Evolutionary conservation across 441 rosid genomes (phyloP).

Genomic region (Brassica hybrid): DNA sequence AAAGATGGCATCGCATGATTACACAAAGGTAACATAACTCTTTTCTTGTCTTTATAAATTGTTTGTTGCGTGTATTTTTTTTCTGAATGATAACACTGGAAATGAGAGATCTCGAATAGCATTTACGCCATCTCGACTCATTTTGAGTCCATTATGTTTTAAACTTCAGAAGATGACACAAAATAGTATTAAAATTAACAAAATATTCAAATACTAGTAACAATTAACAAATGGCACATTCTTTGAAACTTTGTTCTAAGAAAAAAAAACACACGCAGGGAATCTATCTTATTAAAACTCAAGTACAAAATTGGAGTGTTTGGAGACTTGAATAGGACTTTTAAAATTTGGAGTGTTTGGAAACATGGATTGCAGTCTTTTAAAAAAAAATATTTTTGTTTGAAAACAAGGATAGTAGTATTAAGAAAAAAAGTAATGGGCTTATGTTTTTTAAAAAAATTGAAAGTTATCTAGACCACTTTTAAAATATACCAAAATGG

Average conservation of each 20-base stretch:
- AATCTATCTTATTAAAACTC: too few species aligned
- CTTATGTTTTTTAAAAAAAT: too few species aligned
- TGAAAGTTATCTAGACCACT: too few species aligned
- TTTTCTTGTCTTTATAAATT: background rate
- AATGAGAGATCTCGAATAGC: background rate
- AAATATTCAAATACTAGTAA: background rate
- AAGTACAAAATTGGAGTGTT: too few species aligned
- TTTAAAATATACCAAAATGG: too few species aligned
- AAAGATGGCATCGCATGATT: conserved; percentile 30
- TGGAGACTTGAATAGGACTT: too few species aligned
- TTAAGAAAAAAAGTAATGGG: too few species aligned
- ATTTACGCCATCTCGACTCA: background rate
- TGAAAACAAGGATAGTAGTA: too few species aligned
- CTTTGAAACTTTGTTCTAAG: background rate
- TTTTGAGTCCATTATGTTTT: background rate
- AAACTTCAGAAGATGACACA: background rate
- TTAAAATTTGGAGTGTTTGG: too few species aligned
- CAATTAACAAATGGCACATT: background rate
- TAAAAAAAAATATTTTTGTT: too few species aligned
- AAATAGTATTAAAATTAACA: background rate
- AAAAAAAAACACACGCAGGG: background rate
- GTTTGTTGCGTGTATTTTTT: conserved; percentile 16
- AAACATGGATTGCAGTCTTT: too few species aligned
- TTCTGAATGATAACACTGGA: background rate
- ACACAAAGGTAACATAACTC: conserved; percentile 20